Percentiles rank a stretch among this genome's conserved stretches.
phyloP scores from a whole-genome alignment of 306 rosid genomes.

The Herpetospermum pedunculosum region DNA sequence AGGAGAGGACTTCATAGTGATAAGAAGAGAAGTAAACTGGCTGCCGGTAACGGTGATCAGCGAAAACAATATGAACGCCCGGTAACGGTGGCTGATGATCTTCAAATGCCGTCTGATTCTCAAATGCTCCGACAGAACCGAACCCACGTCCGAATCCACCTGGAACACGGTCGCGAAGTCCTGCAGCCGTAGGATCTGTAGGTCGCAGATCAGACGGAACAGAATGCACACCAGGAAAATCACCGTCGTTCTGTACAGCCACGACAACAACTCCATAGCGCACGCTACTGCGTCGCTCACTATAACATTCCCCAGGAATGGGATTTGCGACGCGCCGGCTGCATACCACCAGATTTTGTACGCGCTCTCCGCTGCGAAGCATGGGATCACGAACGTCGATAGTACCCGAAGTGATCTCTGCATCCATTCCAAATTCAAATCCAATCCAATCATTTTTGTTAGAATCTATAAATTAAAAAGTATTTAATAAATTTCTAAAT shows the following conservation, averaged over 20 bases:
- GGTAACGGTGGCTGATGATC: conserved; percentile 81
- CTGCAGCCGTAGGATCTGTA: conserved; percentile 68
- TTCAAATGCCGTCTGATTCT: conserved; percentile 65
- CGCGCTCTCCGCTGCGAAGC: conserved; percentile 56
- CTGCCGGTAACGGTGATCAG: conserved; percentile 54
- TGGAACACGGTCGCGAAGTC: conserved; percentile 69
- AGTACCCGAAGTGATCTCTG: conserved; percentile 60
- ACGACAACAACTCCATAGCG: conserved; percentile 59
- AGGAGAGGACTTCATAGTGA: conserved; percentile 27
- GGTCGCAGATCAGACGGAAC: conserved; percentile 74
- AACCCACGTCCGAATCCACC: conserved; percentile 55
- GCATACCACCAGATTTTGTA: conserved; percentile 98
- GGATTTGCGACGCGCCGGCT: conserved; percentile 70
- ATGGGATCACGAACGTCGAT: conserved; percentile 46
- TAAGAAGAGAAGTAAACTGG: conserved; percentile 57
- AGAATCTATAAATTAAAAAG: too few relatives aligned
- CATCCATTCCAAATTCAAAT: too few relatives aligned
- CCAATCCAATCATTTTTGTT: too few relatives aligned
- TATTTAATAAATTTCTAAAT: too few relatives aligned
- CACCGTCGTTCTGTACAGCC: conserved; percentile 66
- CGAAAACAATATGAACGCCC: conserved; percentile 46
- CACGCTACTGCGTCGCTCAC: conserved; percentile 59
- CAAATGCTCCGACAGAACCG: conserved; percentile 71
- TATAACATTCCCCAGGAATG: conserved; percentile 53
- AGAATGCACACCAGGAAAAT: conserved; percentile 77